Evolutionary conservation across 202 grass and related monocot genomes (phyloP), one percentile per base, ranked within the genome.

Genomic region (Carex sylvatica): DNA sequence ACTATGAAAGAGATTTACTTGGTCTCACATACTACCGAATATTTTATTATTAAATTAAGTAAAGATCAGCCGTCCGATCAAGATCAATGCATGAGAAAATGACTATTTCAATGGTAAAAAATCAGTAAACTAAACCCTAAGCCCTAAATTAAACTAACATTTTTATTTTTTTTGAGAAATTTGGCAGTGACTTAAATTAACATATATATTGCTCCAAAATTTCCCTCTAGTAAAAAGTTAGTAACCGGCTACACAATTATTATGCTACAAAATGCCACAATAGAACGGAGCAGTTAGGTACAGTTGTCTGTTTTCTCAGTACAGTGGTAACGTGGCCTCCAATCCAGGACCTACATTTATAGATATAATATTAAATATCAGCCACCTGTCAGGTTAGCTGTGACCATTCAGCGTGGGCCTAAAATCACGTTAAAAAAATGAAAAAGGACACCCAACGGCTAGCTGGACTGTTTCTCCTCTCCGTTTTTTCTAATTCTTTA

Each of bases 381-480:
- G 24, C 72, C 72, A 76, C 6, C 51, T 56, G 72, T 76, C 51
- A 56, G 49, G 72, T 76, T 76, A 76, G 72, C 49, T 75, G 72
- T 54, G 72, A 56, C 72, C 24, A n/a, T 18, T 76, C 53, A 18
- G 16, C 18, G 26, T 56, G 28, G 73, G 14, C 15, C 51, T n/a
- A 23, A 33, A 35, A 30, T 23, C 14, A 11, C 36, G 1, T 77
- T 77, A 9, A 70, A 49, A 67, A 70, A 53, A 4, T 51, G 28
- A 9, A 55, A 49, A 69, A 82, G 61, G 36, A 44, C 77, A 31
- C 61, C 42, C 23, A 82, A 82, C 63, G 80, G 80, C 80, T 82
- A 82, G 79, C 62, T 82, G 79, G 44, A 82, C 62, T 23, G 15
- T 82, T 82, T 82, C 60, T 16, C 0, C 26, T 13, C 20, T 15